Conservation (phyloP, 192 early-diverging fungal genomes). For the Entrophospora sp. region DNA sequence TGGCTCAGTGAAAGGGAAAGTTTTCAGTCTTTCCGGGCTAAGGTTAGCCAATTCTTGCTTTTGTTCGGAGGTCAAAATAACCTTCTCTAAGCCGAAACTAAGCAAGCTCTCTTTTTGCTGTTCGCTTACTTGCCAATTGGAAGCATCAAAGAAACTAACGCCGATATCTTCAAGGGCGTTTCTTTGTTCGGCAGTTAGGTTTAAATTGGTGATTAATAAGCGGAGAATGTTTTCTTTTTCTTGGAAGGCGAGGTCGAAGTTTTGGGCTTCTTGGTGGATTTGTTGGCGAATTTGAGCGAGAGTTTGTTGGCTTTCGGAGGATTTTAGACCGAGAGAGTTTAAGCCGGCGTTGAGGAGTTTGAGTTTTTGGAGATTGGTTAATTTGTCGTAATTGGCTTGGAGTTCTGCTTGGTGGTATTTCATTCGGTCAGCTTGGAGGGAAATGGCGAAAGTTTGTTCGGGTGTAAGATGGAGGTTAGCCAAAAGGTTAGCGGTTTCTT, state of each 20-base stretch:
- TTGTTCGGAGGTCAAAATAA: neutral
- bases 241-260: neutral
- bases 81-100: neutral
- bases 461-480: neutral
- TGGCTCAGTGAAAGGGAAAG: neutral
- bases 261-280: neutral
- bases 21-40: neutral
- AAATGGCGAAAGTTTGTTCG: neutral
- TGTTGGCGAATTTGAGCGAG: neutral
- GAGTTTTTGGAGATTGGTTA: neutral
- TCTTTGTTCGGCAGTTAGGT: neutral
- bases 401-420: neutral
- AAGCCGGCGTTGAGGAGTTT: neutral
- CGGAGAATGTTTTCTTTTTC: neutral
- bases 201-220: neutral
- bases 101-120: neutral
- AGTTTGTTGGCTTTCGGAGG: neutral
- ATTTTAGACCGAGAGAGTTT: neutral
- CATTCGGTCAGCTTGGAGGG: neutral
- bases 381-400: neutral
- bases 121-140: neutral
- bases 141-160: constrained; percentile 8
- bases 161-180: neutral
- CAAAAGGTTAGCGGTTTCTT: neutral
- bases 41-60: neutral